Evolutionary conservation across 441 rosid genomes (phyloP).

Genomic region (Daphne laureola): DNA sequence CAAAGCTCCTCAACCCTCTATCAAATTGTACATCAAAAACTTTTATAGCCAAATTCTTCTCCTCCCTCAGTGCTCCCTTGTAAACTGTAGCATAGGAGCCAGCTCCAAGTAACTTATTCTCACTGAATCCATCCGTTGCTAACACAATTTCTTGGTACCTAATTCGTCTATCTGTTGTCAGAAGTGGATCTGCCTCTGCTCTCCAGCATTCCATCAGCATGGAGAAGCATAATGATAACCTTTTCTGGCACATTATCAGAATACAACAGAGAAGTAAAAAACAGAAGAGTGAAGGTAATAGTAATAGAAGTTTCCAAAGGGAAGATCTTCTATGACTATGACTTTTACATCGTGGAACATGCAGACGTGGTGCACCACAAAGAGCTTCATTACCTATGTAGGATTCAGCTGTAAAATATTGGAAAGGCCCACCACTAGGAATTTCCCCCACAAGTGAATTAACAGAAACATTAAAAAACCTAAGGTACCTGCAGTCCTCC

Average conservation of each 20-base stretch:
- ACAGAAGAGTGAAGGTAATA: too few species aligned
- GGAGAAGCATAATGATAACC: too few species aligned
- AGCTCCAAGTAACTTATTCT: neutral
- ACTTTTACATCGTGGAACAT: constrained; percentile 15
- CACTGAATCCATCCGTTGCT: constrained; percentile 10
- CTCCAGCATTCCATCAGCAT: neutral
- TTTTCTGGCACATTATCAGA: too few species aligned
- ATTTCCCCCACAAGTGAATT: constrained; percentile 25
- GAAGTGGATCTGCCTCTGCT: neutral
- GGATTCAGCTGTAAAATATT: constrained; percentile 10
- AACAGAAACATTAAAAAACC: constrained; percentile 20
- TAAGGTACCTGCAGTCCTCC: constrained; percentile 14
- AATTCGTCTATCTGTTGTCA: constrained; percentile 10
- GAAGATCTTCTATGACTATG: neutral
- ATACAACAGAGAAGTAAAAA: too few species aligned
- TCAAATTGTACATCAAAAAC: constrained; percentile 4
- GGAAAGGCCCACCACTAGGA: constrained; percentile 25
- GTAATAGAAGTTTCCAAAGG: too few species aligned
- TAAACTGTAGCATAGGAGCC: constrained; percentile 1
- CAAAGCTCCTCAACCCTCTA: constrained; percentile 7
- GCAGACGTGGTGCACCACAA: constrained; percentile 13
- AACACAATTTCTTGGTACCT: neutral
- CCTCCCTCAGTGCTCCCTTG: constrained; percentile 11
- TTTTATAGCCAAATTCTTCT: constrained; percentile 12
- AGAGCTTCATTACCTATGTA: constrained; percentile 19